Evolutionary conservation across 768 basidiomycete species (phyloP).

Genomic region (Kwoniella sp.): DNA sequence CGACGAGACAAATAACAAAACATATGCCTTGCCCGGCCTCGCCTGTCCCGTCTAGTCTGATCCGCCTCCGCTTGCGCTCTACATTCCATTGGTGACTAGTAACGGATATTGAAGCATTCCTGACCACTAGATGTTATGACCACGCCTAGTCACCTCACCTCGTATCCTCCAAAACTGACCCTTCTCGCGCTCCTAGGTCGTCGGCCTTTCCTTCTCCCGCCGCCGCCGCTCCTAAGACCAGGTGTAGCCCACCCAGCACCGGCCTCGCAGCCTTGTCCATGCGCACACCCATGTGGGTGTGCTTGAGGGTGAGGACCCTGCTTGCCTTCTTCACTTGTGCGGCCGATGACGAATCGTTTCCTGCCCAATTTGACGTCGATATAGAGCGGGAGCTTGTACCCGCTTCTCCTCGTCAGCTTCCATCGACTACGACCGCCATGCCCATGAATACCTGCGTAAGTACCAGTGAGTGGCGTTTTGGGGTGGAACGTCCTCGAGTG

Average conservation of each 20-base stretch:
- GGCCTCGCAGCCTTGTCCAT: background rate
- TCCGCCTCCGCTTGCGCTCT: too few relatives aligned
- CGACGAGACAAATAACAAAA: too few relatives aligned
- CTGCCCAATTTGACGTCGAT: conserved; percentile 7
- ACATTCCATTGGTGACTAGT: too few relatives aligned
- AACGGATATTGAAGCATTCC: too few relatives aligned
- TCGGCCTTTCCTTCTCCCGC: background rate
- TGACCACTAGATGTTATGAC: too few relatives aligned
- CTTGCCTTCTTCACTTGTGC: background rate
- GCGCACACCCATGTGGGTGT: background rate
- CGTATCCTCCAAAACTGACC: conserved; percentile 32
- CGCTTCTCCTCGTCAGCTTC: background rate
- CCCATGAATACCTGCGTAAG: background rate
- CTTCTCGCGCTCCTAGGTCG: conserved; percentile 13
- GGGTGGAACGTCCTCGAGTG: background rate
- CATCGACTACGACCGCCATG: background rate
- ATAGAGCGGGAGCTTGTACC: background rate
- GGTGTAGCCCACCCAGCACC: background rate
- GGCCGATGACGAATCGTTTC: background rate
- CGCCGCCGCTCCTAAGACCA: background rate
- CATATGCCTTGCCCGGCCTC: too few relatives aligned
- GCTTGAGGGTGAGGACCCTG: too few relatives aligned
- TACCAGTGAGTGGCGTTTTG: background rate
- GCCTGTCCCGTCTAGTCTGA: too few relatives aligned
- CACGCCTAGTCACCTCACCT: conserved; percentile 17